Base-by-base conservation (phyloP, 2,329 filamentous ascomycete genomes). In the Cladosporium velox region DNA sequence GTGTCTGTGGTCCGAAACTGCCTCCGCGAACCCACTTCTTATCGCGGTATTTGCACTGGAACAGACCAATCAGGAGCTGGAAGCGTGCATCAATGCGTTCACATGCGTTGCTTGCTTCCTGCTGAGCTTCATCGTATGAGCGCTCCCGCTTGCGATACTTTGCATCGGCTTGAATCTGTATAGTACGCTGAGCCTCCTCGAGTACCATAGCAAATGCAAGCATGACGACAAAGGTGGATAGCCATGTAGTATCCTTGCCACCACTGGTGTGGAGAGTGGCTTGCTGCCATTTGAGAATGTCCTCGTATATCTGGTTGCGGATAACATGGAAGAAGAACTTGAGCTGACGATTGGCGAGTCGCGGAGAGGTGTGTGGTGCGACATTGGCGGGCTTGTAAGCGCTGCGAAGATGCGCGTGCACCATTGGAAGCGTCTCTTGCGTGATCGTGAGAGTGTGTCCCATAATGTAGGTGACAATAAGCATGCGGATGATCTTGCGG, bases 401-500 rank as follows among this genome's bases (percentile, higher is more conserved):
- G 24, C 77, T 77, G 34, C 75, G 77, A 67, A 83, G 75, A 28
- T 76, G 74, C 28, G 72, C 71, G n/a, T 83, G 73, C 21, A 78
- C 75, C 6, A 72, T 66, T 21, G 69, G 69, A 28, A 80, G 77
- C 30, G 74, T 77, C 66, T 79, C 75, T 65, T 80, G 76, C 28
- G 76, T 74, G 30, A 84, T 79, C 44, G 78, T 81, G 35, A 83
- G 72, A 5, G 81, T 80, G 68, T 81, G 82, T 35, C 77, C 79
- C 80, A 83, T 83, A 67, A 83, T 83, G 70, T 80, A 82, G 1
- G 81, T 84, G 55, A 79, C 77, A 3, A 83, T 75, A 35, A 82
- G 77, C 70, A 84, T 79, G 52, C 81, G 79, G 62, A 80, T 75
- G 59, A 83, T 77, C 63, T 81, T 77, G 41, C 75, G 74, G 52